Percentiles rank a stretch among this genome's conserved stretches.
phyloP scores from a whole-genome alignment of 305 asterid genomes.

The Salvia sclarea region DNA sequence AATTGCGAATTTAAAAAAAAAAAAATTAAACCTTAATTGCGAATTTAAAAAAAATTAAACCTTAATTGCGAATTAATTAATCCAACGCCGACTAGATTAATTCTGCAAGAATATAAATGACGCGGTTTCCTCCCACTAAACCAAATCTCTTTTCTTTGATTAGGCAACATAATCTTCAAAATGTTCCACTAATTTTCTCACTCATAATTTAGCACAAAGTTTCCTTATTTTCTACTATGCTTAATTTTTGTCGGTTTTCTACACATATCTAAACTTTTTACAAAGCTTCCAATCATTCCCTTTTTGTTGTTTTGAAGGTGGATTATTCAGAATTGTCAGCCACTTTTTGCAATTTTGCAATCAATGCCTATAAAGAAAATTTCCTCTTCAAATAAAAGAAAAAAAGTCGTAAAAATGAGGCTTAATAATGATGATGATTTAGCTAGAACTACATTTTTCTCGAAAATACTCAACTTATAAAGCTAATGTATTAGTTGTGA shows the following conservation, averaged over 20 bases:
- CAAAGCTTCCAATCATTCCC: not conserved
- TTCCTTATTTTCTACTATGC: slow-evolving; percentile 14
- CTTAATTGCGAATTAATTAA: not conserved
- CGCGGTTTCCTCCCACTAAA: slow-evolving; percentile 28
- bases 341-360: too few relatives aligned
- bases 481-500: too few relatives aligned
- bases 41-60: too few relatives aligned
- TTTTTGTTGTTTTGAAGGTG: too few relatives aligned
- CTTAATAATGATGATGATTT: too few relatives aligned
- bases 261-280: not conserved
- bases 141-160: slow-evolving; percentile 23
- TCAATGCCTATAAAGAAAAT: too few relatives aligned
- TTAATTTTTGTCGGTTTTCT: not conserved
- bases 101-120: not conserved
- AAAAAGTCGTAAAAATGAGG: too few relatives aligned
- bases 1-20: not conserved
- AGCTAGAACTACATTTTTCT: too few relatives aligned
- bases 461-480: too few relatives aligned
- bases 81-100: slow-evolving; percentile 17
- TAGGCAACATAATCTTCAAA: slow-evolving; percentile 33
- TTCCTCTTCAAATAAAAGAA: too few relatives aligned
- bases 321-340: too few relatives aligned
- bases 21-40: too few relatives aligned
- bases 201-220: slow-evolving; percentile 23
- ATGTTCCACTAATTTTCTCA: slow-evolving; percentile 13